These are phyloP conservation scores for Sordariomycetes sp. DNA, from an alignment of 2,329 filamentous ascomycete genomes.

Conservation along the genomic window DNA sequence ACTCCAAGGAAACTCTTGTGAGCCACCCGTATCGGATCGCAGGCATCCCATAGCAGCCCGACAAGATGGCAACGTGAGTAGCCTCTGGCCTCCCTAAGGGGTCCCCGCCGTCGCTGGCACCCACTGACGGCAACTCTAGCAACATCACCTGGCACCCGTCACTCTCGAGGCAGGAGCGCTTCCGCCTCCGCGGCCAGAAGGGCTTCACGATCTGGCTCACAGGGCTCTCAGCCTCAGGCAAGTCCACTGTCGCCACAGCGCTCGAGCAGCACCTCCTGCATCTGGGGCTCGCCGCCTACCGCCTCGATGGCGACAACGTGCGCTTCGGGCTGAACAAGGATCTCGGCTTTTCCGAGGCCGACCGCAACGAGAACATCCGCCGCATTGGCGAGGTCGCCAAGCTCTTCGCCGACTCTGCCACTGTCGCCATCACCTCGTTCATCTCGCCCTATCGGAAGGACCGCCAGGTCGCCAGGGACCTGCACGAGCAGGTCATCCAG, in stretches of 20 bases:
- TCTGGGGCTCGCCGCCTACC: conserved; percentile 70
- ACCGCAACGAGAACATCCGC: conserved; percentile 95
- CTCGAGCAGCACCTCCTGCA: conserved; percentile 95
- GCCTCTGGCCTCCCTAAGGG: neutral
- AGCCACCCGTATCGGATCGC: neutral
- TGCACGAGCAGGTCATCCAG: conserved; percentile 52
- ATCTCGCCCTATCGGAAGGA: conserved; percentile 91
- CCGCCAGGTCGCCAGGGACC: conserved; percentile 63
- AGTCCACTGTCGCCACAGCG: conserved; percentile 92
- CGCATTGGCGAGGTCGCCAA: conserved; percentile 94
- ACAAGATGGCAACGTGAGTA: conserved; percentile 16
- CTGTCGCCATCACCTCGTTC: conserved; percentile 86
- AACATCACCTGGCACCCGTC: conserved; percentile 87
- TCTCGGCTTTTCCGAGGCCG: conserved; percentile 82
- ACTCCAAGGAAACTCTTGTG: neutral
- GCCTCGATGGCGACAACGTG: conserved; percentile 95
- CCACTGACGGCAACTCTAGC: conserved; percentile 27
- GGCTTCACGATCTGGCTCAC: conserved; percentile 98
- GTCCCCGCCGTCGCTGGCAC: too few relatives aligned
- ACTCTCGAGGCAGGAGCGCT: conserved; percentile 67
- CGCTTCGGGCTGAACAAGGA: conserved; percentile 98
- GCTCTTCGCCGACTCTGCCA: conserved; percentile 83
- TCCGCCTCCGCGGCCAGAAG: conserved; percentile 61
- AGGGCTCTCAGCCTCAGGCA: conserved; percentile 88
- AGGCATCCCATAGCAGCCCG: neutral